These are phyloP conservation scores for Chalara sp. DNA, from an alignment of 2,329 filamentous ascomycete genomes.

Conservation along the genomic window DNA sequence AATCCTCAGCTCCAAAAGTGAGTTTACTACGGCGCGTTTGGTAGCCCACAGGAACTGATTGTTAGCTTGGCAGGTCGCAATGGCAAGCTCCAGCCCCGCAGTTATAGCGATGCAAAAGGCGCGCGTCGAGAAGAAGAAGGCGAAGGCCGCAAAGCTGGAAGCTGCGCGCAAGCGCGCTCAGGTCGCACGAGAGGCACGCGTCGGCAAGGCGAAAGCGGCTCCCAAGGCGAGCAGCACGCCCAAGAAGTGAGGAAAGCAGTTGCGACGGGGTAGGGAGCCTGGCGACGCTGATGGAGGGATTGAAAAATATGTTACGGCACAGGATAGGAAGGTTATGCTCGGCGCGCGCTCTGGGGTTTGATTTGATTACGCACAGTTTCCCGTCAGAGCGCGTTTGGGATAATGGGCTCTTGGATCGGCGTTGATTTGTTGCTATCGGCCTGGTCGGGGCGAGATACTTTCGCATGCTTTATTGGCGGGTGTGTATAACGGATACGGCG, in stretches of 20 bases:
- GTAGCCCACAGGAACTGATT: too few relatives aligned
- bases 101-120: background rate
- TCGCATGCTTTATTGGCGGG: too few relatives aligned
- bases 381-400: background rate
- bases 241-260: background rate
- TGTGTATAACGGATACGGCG: too few relatives aligned
- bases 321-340: background rate
- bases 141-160: background rate
- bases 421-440: too few relatives aligned
- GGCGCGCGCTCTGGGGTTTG: background rate
- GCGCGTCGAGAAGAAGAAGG: background rate
- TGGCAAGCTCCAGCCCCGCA: background rate
- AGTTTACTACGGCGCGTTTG: too few relatives aligned
- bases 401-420: too few relatives aligned
- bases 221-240: background rate
- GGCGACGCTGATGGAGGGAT: background rate
- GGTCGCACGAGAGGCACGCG: background rate
- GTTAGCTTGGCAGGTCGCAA: background rate
- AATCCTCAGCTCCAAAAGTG: too few relatives aligned
- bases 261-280: background rate
- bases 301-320: background rate
- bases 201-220: background rate
- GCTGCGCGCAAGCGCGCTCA: background rate
- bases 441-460: too few relatives aligned
- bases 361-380: background rate